A percentile compares a stretch with the other conserved stretches of the same genome.
These are phyloP conservation scores for Fusarium sp. DNA, from an alignment of 2,329 filamentous ascomycete genomes.

Conservation along the genomic window DNA sequence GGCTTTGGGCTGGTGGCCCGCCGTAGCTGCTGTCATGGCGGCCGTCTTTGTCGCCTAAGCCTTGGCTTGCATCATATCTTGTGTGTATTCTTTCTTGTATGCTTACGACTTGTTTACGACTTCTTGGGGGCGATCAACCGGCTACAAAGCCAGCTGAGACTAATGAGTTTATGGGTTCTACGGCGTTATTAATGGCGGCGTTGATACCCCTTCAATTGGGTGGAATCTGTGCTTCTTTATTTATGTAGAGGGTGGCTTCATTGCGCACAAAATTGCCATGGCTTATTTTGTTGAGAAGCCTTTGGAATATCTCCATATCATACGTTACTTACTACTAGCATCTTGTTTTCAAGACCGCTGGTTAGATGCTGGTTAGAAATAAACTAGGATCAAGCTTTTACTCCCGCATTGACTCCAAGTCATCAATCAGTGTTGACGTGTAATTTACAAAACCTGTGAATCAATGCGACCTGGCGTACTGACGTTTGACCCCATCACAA, in stretches of 20 bases:
- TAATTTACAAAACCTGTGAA: neutral
- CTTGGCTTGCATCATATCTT: neutral
- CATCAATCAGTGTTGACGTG: neutral
- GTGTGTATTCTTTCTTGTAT: conserved; percentile 32
- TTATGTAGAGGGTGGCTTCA: conserved; percentile 2
- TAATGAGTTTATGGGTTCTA: conserved; percentile 10
- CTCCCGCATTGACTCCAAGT: neutral
- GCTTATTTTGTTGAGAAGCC: neutral
- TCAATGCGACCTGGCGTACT: neutral
- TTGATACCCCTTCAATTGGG: conserved; percentile 27
- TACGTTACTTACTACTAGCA: neutral
- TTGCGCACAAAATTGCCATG: neutral
- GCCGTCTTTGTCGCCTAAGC: conserved; percentile 61
- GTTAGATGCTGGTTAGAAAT: conserved; percentile 5
- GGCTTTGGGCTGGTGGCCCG: conserved; percentile 66
- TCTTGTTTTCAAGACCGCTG: neutral
- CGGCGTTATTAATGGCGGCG: conserved; percentile 24
- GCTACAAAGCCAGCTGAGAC: neutral
- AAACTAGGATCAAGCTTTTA: neutral
- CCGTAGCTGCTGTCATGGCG: conserved; percentile 60
- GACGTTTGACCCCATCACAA: neutral
- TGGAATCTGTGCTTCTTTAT: conserved; percentile 1
- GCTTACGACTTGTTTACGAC: conserved; percentile 31
- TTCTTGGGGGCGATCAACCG: neutral
- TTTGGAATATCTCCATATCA: neutral